Conservation (phyloP, 805 yeast genomes). For the Wickerhamiella shivajii region DNA sequence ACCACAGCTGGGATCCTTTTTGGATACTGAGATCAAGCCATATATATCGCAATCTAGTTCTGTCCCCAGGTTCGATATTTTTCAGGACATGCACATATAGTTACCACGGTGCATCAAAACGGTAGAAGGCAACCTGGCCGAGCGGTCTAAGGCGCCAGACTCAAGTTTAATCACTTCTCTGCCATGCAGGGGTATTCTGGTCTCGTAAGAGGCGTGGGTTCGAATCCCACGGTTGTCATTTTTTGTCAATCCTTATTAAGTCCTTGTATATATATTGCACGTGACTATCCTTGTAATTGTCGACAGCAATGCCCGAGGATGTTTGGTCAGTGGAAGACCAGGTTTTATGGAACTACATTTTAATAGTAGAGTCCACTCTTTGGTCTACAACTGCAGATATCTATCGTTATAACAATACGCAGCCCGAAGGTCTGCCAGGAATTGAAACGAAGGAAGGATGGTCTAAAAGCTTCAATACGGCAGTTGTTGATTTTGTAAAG, state of each 20-base stretch:
- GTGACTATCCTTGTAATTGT: not conserved
- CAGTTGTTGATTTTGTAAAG: slow-evolving; percentile 34
- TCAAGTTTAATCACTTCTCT: slow-evolving; percentile 41
- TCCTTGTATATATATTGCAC: too few species aligned
- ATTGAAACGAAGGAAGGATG: slow-evolving; percentile 24
- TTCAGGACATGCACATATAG: too few species aligned
- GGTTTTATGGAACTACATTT: slow-evolving; percentile 38
- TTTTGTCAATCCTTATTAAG: too few species aligned
- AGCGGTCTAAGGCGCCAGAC: slow-evolving; percentile 61
- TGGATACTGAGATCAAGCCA: too few species aligned
- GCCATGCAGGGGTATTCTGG: slow-evolving; percentile 16
- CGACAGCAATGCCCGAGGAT: not conserved
- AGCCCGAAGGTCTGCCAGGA: slow-evolving; percentile 4
- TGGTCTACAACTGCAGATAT: slow-evolving; percentile 79
- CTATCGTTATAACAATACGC: slow-evolving; percentile 32
- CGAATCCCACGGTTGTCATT: slow-evolving; percentile 71
- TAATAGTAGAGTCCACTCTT: slow-evolving; percentile 86
- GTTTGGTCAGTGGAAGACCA: slow-evolving; percentile 9
- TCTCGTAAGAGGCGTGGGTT: slow-evolving; percentile 79
- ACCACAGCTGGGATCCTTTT: too few species aligned
- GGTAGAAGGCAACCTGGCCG: slow-evolving; percentile 55
- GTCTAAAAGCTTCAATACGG: slow-evolving; percentile 42
- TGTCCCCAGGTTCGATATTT: too few species aligned
- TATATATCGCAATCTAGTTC: too few species aligned
- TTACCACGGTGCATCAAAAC: too few species aligned